A percentile compares a stretch with the other conserved stretches of the same genome.
phyloP scores from a whole-genome alignment of 2,329 filamentous ascomycete genomes.

The Fusarium sp. region DNA sequence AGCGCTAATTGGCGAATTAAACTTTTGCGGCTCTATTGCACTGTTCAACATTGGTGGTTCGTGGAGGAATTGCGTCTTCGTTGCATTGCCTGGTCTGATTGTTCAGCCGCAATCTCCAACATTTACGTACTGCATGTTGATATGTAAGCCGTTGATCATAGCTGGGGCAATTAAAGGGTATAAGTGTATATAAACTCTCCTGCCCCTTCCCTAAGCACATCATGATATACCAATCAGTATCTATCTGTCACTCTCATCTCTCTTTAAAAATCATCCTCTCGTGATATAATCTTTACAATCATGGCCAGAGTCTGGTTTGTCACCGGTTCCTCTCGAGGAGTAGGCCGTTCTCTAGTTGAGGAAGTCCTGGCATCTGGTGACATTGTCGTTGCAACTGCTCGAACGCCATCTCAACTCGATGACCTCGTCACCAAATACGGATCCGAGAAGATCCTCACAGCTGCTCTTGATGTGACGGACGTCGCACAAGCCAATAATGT shows the following conservation, averaged over 20 bases:
- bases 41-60: background rate
- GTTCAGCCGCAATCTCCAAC: no score
- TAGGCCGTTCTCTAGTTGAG: conserved; percentile 60
- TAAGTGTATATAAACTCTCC: no score
- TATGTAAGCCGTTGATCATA: no score
- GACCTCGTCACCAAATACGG: conserved; percentile 57
- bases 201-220: no score
- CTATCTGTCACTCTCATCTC: background rate
- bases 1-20: background rate
- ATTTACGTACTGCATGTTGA: no score
- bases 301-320: conserved; percentile 61
- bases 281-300: background rate
- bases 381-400: conserved; percentile 62
- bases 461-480: conserved; percentile 65
- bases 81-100: background rate
- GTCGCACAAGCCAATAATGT: conserved; percentile 61
- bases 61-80: background rate
- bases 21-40: background rate
- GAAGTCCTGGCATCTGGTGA: conserved; percentile 58
- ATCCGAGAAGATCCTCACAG: conserved; percentile 60
- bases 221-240: background rate
- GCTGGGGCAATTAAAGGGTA: no score
- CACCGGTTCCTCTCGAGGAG: conserved; percentile 64
- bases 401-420: conserved; percentile 55
- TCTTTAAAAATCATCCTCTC: no score